Percentiles rank a stretch among this genome's conserved stretches.
Conservation (phyloP, 163 green algal species). For the Coccomyxa subellipsoidea region DNA sequence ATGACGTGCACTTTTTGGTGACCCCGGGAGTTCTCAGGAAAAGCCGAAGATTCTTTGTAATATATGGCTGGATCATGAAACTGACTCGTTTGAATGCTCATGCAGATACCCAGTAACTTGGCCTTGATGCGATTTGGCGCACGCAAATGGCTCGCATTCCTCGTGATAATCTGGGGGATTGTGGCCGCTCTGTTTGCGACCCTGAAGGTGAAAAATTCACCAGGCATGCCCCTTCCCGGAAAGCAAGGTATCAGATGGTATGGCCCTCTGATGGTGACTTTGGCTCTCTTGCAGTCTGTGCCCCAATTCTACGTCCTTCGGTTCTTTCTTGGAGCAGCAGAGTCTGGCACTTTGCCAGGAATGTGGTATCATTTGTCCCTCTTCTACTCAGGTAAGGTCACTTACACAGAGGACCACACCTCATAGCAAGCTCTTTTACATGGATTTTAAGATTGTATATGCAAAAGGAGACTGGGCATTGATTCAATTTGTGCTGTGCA, state of each 20-base stretch:
- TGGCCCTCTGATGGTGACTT: background rate
- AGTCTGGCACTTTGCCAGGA: slow-evolving; percentile 43
- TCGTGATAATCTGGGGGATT: slow-evolving; percentile 48
- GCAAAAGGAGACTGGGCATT: too few relatives aligned
- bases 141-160: slow-evolving; percentile 39
- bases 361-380: slow-evolving; percentile 51
- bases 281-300: background rate
- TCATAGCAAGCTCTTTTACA: too few relatives aligned
- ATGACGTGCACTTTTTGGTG: too few relatives aligned
- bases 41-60: too few relatives aligned
- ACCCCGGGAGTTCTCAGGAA: too few relatives aligned
- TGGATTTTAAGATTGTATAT: too few relatives aligned
- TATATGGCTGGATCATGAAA: too few relatives aligned
- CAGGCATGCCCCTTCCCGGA: background rate
- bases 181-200: slow-evolving; percentile 37
- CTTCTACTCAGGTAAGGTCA: slow-evolving; percentile 40
- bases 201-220: slow-evolving; percentile 11
- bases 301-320: slow-evolving; percentile 47
- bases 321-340: slow-evolving; percentile 44
- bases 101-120: slow-evolving; percentile 53
- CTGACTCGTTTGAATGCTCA: too few relatives aligned
- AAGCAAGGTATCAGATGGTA: background rate
- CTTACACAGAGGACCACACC: too few relatives aligned
- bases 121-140: slow-evolving; percentile 45
- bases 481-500: too few relatives aligned